Conservation (phyloP, 169 alveolate genomes). For the Babesia microti region DNA sequence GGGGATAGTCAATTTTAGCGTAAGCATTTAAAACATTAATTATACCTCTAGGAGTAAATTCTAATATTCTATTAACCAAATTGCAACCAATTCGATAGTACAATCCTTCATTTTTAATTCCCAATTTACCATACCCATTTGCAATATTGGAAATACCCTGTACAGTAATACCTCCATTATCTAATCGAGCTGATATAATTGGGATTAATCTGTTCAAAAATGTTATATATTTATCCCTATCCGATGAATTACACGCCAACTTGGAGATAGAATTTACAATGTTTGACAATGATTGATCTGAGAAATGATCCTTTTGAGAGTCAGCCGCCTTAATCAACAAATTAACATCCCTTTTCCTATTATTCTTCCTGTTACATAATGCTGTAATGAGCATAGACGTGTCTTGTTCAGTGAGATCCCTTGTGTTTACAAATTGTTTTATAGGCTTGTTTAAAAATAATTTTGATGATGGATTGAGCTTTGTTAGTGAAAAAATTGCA, state of each 20-base stretch:
- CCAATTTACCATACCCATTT: slow-evolving; percentile 28
- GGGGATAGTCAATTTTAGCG: slow-evolving; percentile 8
- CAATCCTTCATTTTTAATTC: slow-evolving; percentile 5
- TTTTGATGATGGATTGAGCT: slow-evolving; percentile 1
- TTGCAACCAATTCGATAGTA: slow-evolving; percentile 9
- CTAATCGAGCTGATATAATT: slow-evolving; percentile 12
- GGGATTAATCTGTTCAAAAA: too few species aligned
- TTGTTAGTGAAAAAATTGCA: slow-evolving; percentile 22
- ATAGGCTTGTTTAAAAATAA: slow-evolving; percentile 2
- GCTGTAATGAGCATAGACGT: slow-evolving; percentile 30
- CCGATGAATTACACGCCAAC: too few species aligned
- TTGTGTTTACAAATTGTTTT: slow-evolving; percentile 4
- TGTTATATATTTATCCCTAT: too few species aligned
- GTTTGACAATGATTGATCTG: slow-evolving; percentile 34
- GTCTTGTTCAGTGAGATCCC: slow-evolving; percentile 21
- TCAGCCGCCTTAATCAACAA: slow-evolving; percentile 6
- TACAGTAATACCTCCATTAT: slow-evolving; percentile 13
- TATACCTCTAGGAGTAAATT: slow-evolving; percentile 21
- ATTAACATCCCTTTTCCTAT: not conserved
- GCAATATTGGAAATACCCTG: slow-evolving; percentile 33
- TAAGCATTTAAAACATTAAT: slow-evolving; percentile 25
- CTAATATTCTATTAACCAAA: not conserved
- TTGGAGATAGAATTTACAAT: slow-evolving; percentile 30
- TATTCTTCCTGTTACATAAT: slow-evolving; percentile 10
- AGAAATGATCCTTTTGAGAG: slow-evolving; percentile 10